Evolutionary conservation across 148 eudicot species (phyloP).

Genomic region (Chenopodium album): DNA sequence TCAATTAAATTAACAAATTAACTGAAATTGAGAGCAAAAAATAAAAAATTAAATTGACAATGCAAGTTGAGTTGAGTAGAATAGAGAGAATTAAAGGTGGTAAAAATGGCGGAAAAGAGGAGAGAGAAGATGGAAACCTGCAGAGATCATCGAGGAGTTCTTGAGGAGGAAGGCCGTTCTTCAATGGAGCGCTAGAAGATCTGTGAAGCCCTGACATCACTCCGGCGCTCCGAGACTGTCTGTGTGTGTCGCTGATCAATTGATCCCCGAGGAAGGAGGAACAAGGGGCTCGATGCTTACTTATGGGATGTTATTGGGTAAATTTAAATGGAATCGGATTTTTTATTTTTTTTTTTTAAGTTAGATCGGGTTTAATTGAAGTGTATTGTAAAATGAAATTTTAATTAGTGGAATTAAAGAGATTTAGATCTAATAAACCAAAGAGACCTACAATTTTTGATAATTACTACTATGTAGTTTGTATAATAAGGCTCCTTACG

Average conservation of each 20-base stretch:
- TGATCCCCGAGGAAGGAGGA: background rate
- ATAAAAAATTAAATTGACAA: background rate
- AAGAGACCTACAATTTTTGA: too few relatives aligned
- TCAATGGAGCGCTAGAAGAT: conserved; percentile 66
- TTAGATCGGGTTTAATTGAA: too few relatives aligned
- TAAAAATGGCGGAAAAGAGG: background rate
- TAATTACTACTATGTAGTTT: too few relatives aligned
- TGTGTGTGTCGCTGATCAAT: background rate
- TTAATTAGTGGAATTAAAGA: too few relatives aligned
- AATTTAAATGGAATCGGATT: too few relatives aligned
- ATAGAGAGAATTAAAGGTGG: too few relatives aligned
- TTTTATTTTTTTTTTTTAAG: too few relatives aligned
- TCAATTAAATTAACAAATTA: too few relatives aligned
- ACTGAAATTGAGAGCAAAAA: background rate
- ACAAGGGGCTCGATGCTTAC: background rate
- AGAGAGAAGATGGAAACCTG: conserved; percentile 47
- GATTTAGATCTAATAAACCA: too few relatives aligned
- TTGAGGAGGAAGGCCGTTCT: conserved; percentile 85
- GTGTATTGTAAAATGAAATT: too few relatives aligned
- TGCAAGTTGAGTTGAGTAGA: background rate
- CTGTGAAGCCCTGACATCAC: conserved; percentile 66
- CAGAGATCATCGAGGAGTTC: conserved; percentile 99
- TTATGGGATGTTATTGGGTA: too few relatives aligned
- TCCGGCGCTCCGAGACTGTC: background rate
- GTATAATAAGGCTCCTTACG: too few relatives aligned